Percentiles rank a stretch among this genome's conserved stretches.
phyloP scores from a whole-genome alignment of 805 yeast genomes.

The Diddensiella caesifluorescens region DNA sequence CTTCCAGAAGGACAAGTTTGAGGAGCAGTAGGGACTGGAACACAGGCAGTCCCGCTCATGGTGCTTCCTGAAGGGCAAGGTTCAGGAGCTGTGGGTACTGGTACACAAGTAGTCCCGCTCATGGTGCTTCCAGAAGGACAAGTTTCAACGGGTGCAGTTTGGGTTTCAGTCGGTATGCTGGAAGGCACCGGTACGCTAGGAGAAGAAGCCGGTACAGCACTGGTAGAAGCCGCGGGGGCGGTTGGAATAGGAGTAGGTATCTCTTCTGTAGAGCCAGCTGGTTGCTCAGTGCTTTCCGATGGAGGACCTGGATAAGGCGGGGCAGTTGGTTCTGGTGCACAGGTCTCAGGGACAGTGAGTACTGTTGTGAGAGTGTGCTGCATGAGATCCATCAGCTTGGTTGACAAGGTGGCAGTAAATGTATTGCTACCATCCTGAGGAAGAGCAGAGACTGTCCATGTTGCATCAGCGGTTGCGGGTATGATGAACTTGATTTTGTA shows the following conservation, averaged over 20 bases:
- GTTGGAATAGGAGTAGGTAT: conserved; percentile 6
- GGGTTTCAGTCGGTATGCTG: no score
- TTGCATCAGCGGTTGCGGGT: conserved; percentile 13
- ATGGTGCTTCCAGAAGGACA: no score
- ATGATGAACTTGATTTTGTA: conserved; percentile 20
- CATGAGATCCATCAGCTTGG: conserved; percentile 46
- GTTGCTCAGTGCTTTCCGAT: conserved; percentile 1
- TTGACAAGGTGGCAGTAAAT: conserved; percentile 23
- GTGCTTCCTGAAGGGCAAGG: no score
- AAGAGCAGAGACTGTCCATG: conserved; percentile 24
- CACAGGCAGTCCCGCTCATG: no score
- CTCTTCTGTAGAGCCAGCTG: conserved; percentile 4
- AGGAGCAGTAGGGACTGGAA: no score
- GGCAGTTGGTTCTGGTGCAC: no score
- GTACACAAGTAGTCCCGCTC: no score
- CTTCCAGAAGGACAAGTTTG: no score
- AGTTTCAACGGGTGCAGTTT: no score
- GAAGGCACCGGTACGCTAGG: no score
- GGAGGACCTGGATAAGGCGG: conserved; percentile 13
- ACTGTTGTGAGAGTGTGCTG: conserved; percentile 34
- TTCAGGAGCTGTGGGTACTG: no score
- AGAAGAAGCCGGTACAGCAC: neutral
- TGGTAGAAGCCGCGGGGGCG: neutral
- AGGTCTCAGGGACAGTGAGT: conserved; percentile 20
- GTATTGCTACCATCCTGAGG: conserved; percentile 18